Evolutionary conservation across 164 flowering plant species (phyloP).

Genomic region (Magnolia kwangsiensis): DNA sequence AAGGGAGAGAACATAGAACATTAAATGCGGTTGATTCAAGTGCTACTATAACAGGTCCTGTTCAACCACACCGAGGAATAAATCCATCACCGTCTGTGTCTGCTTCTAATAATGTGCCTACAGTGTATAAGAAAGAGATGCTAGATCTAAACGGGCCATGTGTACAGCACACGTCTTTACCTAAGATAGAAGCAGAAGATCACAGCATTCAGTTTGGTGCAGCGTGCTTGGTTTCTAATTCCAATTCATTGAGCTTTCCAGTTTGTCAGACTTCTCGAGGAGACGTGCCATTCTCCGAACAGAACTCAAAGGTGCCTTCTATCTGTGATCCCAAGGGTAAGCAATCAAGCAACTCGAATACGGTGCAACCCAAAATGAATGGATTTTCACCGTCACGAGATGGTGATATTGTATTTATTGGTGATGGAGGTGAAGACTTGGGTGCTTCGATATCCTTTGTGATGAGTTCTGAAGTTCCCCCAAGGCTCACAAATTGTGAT

Average conservation of each 20-base stretch:
- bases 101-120: neutral
- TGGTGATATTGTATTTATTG: slow-evolving; percentile 20
- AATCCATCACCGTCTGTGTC: neutral
- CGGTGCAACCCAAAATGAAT: slow-evolving; percentile 3
- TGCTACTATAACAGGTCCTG: neutral
- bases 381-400: slow-evolving; percentile 8
- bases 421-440: slow-evolving; percentile 27
- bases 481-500: slow-evolving; percentile 20
- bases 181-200: slow-evolving; percentile 10
- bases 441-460: slow-evolving; percentile 12
- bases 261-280: slow-evolving; percentile 18
- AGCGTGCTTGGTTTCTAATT: slow-evolving; percentile 1
- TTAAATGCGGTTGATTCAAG: slow-evolving; percentile 1
- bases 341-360: slow-evolving; percentile 12
- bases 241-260: slow-evolving; percentile 8
- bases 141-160: neutral
- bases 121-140: slow-evolving; percentile 11
- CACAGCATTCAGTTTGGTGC: slow-evolving; percentile 7
- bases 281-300: slow-evolving; percentile 12
- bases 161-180: slow-evolving; percentile 11
- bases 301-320: neutral
- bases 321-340: neutral
- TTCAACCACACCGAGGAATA: neutral
- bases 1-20: slow-evolving; percentile 4
- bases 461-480: slow-evolving; percentile 22